Evolutionary conservation across 805 yeast genomes (phyloP).

Genomic region (Lipomyces lipofer): DNA sequence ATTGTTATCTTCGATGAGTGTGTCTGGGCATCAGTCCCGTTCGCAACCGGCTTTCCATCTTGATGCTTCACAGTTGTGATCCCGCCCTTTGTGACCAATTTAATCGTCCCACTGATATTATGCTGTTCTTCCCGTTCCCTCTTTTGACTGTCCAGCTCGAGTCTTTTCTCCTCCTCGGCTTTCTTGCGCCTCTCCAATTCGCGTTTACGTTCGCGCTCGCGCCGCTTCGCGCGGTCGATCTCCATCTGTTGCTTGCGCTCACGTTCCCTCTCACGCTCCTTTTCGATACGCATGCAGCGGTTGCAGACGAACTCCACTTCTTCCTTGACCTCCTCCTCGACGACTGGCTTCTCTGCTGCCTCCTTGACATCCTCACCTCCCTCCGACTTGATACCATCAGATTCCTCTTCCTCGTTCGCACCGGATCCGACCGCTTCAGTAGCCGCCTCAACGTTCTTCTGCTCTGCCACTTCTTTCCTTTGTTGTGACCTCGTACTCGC

Average conservation of each 20-base stretch:
- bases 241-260: constrained; percentile 25
- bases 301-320: constrained; percentile 24
- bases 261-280: constrained; percentile 13
- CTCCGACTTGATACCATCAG: constrained; percentile 1
- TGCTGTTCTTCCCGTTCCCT: not conserved
- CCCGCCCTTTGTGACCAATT: too few relatives aligned
- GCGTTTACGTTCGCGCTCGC: constrained; percentile 28
- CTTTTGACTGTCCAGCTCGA: constrained; percentile 2
- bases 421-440: constrained; percentile 1
- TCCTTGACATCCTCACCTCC: constrained; percentile 2
- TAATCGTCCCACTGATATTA: not conserved
- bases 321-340: constrained; percentile 11
- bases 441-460: constrained; percentile 1
- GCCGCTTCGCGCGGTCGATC: constrained; percentile 20
- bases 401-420: not conserved
- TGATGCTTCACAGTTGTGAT: too few relatives aligned
- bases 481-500: constrained; percentile 12
- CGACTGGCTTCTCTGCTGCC: not conserved
- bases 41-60: too few relatives aligned
- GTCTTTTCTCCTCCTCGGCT: constrained; percentile 9
- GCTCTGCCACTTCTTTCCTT: constrained; percentile 15
- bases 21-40: too few relatives aligned
- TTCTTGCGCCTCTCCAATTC: constrained; percentile 16
- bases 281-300: constrained; percentile 23
- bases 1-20: too few relatives aligned